Evolutionary conservation across 1,284 basidiomycete species (phyloP).

Genomic region (Sanguinoderma infundibulare): DNA sequence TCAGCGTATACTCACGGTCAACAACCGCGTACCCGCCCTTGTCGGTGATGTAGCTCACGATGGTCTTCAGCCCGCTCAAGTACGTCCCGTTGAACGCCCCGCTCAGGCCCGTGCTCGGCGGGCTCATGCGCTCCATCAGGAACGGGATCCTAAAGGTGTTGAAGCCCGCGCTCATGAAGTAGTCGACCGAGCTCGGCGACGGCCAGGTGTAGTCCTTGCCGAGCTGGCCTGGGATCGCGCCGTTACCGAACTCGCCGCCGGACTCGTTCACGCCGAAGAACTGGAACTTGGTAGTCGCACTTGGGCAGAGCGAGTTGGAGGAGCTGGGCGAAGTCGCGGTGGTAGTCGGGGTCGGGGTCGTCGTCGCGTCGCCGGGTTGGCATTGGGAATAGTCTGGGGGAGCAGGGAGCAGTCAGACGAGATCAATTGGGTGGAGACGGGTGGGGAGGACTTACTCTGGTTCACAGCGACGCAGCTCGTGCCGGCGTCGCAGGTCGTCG

Average conservation of each 20-base stretch:
- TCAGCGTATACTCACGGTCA: slow-evolving; percentile 48
- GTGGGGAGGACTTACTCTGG: slow-evolving; percentile 24
- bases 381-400: slow-evolving; percentile 36
- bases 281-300: slow-evolving; percentile 57
- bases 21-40: slow-evolving; percentile 62
- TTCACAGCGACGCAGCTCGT: slow-evolving; percentile 31
- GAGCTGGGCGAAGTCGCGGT: slow-evolving; percentile 16
- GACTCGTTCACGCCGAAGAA: slow-evolving; percentile 68
- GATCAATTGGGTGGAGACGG: neutral
- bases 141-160: slow-evolving; percentile 70
- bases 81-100: slow-evolving; percentile 59
- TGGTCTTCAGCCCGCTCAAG: slow-evolving; percentile 54
- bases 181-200: slow-evolving; percentile 50
- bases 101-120: slow-evolving; percentile 50
- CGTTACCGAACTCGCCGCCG: slow-evolving; percentile 60
- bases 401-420: neutral
- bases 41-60: slow-evolving; percentile 60
- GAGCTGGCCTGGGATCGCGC: slow-evolving; percentile 49
- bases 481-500: slow-evolving; percentile 35
- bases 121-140: slow-evolving; percentile 59
- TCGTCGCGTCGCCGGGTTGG: slow-evolving; percentile 25
- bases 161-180: slow-evolving; percentile 59
- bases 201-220: slow-evolving; percentile 56
- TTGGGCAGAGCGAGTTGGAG: slow-evolving; percentile 37
- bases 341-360: slow-evolving; percentile 17